A percentile compares a stretch with the other conserved stretches of the same genome.
phyloP scores from a whole-genome alignment of 225 moss, liverwort and hornwort genomes.

The Marchantia paleacea region DNA sequence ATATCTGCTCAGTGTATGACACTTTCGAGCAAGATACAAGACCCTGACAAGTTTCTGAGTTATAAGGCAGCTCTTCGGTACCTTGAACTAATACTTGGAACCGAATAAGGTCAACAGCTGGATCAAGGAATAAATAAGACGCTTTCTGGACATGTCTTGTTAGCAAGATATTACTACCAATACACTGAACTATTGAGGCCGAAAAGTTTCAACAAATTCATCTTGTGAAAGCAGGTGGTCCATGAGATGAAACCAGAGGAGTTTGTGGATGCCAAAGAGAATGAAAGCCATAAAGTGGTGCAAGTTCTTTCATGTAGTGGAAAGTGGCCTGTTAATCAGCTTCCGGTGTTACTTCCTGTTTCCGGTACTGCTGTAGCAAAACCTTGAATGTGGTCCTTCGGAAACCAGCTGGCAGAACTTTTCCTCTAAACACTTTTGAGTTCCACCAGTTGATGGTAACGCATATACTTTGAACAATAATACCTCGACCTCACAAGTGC shows the following conservation, averaged over 20 bases:
- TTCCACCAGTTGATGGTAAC: no score
- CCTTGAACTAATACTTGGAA: not conserved
- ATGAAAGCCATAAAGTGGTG: slow-evolving; percentile 22
- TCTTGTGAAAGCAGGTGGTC: slow-evolving; percentile 32
- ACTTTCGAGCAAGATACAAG: not conserved
- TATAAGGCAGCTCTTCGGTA: not conserved
- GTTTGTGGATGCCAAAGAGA: slow-evolving; percentile 33
- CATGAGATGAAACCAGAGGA: slow-evolving; percentile 31
- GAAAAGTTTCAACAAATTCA: slow-evolving; percentile 16
- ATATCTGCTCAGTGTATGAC: not conserved
- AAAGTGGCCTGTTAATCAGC: slow-evolving; percentile 23
- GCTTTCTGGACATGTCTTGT: not conserved
- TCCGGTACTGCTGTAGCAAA: slow-evolving; percentile 29
- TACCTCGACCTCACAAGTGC: not conserved
- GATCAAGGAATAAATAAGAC: not conserved
- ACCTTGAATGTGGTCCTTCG: slow-evolving; percentile 5
- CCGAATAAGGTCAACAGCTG: not conserved
- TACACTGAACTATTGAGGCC: not conserved
- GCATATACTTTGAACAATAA: no score
- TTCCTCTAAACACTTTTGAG: not conserved
- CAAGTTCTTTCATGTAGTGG: slow-evolving; percentile 15
- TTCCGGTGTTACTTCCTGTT: slow-evolving; percentile 12
- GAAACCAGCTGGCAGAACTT: not conserved
- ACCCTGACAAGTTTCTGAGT: not conserved
- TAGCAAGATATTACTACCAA: not conserved